Conservation (phyloP, 2,329 filamentous ascomycete genomes). For the Fusarium tuaranense region DNA sequence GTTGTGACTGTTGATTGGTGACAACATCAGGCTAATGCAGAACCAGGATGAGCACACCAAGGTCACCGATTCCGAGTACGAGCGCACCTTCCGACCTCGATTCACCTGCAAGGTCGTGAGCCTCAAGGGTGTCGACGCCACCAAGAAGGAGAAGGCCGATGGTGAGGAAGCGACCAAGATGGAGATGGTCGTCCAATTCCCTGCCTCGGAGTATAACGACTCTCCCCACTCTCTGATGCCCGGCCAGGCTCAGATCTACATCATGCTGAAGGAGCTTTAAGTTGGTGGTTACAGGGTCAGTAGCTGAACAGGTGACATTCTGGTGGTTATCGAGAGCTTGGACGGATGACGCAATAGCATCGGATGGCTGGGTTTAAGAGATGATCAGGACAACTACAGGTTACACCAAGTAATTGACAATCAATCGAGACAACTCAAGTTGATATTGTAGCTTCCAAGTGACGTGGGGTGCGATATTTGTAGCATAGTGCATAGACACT, state of each 20-base stretch:
- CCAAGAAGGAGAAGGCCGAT: not conserved
- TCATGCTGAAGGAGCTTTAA: slow-evolving; percentile 31
- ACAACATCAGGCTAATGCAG: not conserved
- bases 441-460: not conserved
- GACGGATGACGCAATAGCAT: not conserved
- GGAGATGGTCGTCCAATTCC: slow-evolving; percentile 26
- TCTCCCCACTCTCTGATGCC: slow-evolving; percentile 26
- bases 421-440: not conserved
- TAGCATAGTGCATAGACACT: slow-evolving; percentile 32
- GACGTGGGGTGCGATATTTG: not conserved
- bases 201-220: slow-evolving; percentile 24
- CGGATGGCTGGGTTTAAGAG: not conserved
- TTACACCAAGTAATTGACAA: not conserved
- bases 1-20: not conserved
- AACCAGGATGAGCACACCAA: slow-evolving; percentile 27
- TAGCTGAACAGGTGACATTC: not conserved
- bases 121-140: slow-evolving; percentile 2
- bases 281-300: not conserved
- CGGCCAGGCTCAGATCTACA: slow-evolving; percentile 18
- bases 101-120: slow-evolving; percentile 21
- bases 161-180: slow-evolving; percentile 8
- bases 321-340: not conserved
- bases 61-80: slow-evolving; percentile 9
- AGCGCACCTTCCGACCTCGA: slow-evolving; percentile 23
- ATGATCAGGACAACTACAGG: not conserved